Evolutionary conservation across 208 protist species (phyloP).

Genomic region (Herpetomonas tarakana): DNA sequence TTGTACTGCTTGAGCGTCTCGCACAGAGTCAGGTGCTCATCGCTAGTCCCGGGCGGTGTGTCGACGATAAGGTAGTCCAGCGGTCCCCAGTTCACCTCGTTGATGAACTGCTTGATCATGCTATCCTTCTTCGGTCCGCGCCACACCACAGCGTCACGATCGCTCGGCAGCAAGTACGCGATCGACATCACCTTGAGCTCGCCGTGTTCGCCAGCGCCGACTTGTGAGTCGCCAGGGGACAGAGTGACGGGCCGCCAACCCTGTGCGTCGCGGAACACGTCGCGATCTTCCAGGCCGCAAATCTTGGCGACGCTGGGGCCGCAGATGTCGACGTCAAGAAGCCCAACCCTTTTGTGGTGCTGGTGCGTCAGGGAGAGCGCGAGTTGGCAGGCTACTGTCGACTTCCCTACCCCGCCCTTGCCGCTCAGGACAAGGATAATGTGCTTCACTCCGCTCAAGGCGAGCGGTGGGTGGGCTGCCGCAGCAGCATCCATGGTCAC

Average conservation of each 20-base stretch:
- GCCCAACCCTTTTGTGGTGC: constrained; percentile 74
- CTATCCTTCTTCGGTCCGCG: constrained; percentile 92
- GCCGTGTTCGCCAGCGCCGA: constrained; percentile 1
- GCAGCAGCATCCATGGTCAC: too few species aligned
- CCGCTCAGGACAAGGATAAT: constrained; percentile 99
- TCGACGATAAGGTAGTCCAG: constrained; percentile 93
- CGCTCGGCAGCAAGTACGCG: constrained; percentile 95
- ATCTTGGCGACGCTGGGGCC: constrained; percentile 95
- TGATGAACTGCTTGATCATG: constrained; percentile 93
- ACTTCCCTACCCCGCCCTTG: constrained; percentile 99
- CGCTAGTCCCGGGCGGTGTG: constrained; percentile 91
- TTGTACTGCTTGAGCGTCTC: constrained; percentile 65
- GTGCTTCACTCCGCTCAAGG: constrained; percentile 83
- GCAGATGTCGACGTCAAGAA: constrained; percentile 93
- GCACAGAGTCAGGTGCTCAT: constrained; percentile 91
- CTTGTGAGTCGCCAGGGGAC: neutral
- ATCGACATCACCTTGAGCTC: constrained; percentile 96
- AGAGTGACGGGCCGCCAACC: constrained; percentile 88
- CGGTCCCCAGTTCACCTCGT: constrained; percentile 83
- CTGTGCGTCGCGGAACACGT: constrained; percentile 75
- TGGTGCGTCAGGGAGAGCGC: constrained; percentile 87
- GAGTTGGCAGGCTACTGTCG: constrained; percentile 97
- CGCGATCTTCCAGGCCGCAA: constrained; percentile 92
- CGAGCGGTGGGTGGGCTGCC: constrained; percentile 5
- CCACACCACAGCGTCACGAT: constrained; percentile 98